Evolutionary conservation across 305 asterid species (phyloP).

Genomic region (Fraxinus sp.): DNA sequence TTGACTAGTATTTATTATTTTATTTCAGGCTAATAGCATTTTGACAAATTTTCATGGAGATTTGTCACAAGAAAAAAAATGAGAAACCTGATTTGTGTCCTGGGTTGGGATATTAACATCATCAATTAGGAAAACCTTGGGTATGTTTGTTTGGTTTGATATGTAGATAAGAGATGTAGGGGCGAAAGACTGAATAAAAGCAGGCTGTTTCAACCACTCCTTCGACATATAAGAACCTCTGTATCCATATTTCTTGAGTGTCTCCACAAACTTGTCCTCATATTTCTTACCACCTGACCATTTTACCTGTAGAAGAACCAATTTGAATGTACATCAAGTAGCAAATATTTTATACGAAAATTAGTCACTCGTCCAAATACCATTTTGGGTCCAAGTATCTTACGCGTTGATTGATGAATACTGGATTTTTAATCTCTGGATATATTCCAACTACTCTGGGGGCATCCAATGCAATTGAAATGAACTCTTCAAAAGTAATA

Average conservation of each 20-base stretch:
- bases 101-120: constrained; percentile 58
- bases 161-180: constrained; percentile 75
- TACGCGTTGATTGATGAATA: constrained; percentile 75
- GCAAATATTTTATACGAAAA: not conserved
- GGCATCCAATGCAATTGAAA: constrained; percentile 81
- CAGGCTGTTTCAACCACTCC: constrained; percentile 80
- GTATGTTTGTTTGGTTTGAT: constrained; percentile 72
- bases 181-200: constrained; percentile 89
- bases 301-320: constrained; percentile 54
- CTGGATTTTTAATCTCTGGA: constrained; percentile 93
- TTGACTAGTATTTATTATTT: not conserved
- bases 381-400: constrained; percentile 28
- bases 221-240: constrained; percentile 81
- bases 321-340: not conserved
- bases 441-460: constrained; percentile 90
- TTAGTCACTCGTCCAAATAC: not conserved
- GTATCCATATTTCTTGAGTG: constrained; percentile 72
- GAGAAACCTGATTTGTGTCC: constrained; percentile 87
- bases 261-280: constrained; percentile 82
- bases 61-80: not conserved
- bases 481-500: constrained; percentile 82
- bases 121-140: constrained; percentile 75
- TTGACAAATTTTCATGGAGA: not conserved
- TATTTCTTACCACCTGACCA: constrained; percentile 82
- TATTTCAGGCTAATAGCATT: not conserved